A percentile compares a stretch with the other conserved stretches of the same genome.
Evolutionary conservation across 108 stramenopile genomes (phyloP).

Genomic region (Skeletonema tropicum): DNA sequence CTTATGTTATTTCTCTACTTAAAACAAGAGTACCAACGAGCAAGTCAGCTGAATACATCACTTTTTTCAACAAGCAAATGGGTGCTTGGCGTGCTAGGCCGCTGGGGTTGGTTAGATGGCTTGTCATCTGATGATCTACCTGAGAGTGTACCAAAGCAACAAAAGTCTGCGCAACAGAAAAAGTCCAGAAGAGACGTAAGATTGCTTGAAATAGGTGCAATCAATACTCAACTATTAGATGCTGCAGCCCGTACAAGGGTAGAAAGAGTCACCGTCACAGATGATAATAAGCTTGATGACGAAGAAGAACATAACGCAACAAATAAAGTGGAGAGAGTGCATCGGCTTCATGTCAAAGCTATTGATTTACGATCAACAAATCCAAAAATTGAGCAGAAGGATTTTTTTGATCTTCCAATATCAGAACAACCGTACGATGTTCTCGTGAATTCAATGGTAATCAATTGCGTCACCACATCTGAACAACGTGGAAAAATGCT

Average conservation of each 20-base stretch:
- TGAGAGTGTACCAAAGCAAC: conserved; percentile 12
- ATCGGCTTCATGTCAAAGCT: conserved; percentile 72
- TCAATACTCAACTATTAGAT: conserved; percentile 91
- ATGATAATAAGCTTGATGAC: background rate
- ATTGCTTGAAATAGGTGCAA: conserved; percentile 95
- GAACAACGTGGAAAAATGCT: conserved; percentile 86
- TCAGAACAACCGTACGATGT: conserved; percentile 21
- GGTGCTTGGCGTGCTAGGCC: conserved; percentile 76
- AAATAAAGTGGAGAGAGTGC: conserved; percentile 31
- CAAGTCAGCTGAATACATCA: conserved; percentile 84
- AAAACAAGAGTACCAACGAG: conserved; percentile 75
- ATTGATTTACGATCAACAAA: conserved; percentile 88
- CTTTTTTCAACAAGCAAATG: conserved; percentile 87
- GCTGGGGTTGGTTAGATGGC: conserved; percentile 81
- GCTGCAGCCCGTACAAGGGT: conserved; percentile 58
- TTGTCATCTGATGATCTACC: conserved; percentile 16
- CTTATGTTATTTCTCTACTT: background rate
- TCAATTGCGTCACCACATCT: conserved; percentile 91
- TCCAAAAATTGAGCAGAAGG: conserved; percentile 81
- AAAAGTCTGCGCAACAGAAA: conserved; percentile 25
- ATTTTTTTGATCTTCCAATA: conserved; percentile 80
- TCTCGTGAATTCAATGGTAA: conserved; percentile 88
- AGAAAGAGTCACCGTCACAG: conserved; percentile 15
- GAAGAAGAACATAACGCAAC: background rate
- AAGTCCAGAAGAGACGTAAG: conserved; percentile 50